Conservation (phyloP, 2,329 filamentous ascomycete species). For the Tolypocladium ophioglossoides region DNA sequence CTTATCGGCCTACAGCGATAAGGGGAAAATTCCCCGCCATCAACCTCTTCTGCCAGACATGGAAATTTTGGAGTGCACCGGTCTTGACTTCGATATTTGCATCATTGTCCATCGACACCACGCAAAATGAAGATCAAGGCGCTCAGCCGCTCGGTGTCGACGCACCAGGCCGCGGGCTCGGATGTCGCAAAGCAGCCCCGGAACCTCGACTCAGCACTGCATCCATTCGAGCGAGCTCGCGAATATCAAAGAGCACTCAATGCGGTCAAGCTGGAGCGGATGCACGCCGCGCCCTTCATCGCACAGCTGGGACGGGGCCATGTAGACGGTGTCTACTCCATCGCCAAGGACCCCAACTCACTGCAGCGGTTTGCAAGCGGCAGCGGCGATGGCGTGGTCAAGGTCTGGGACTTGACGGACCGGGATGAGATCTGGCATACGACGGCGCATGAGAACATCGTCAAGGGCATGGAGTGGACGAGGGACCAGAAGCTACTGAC, state of each 20-base stretch:
- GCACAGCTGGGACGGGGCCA: conserved; percentile 82
- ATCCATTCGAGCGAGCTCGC: conserved; percentile 83
- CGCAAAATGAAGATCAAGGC: conserved; percentile 49
- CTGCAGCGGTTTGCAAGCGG: conserved; percentile 70
- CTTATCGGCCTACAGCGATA: conserved; percentile 21
- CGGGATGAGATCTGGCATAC: conserved; percentile 66
- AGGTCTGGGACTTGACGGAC: conserved; percentile 74
- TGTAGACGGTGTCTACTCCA: conserved; percentile 74
- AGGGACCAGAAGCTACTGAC: conserved; percentile 74
- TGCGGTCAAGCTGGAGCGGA: conserved; percentile 86
- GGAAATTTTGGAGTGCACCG: neutral
- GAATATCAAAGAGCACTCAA: conserved; percentile 54
- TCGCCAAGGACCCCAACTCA: conserved; percentile 69
- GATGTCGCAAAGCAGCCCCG: conserved; percentile 54
- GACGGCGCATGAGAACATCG: conserved; percentile 83
- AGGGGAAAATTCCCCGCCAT: conserved; percentile 20
- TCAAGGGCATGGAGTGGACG: conserved; percentile 88
- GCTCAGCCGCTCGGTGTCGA: conserved; percentile 52
- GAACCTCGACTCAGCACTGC: conserved; percentile 73
- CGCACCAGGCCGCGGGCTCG: conserved; percentile 56
- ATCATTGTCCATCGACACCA: neutral
- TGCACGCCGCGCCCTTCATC: conserved; percentile 70
- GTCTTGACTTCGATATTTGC: neutral
- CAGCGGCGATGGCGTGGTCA: conserved; percentile 85
- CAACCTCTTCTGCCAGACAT: neutral